Conservation (phyloP, 805 yeast genomes). For the Danielozyma ontarioensis region DNA sequence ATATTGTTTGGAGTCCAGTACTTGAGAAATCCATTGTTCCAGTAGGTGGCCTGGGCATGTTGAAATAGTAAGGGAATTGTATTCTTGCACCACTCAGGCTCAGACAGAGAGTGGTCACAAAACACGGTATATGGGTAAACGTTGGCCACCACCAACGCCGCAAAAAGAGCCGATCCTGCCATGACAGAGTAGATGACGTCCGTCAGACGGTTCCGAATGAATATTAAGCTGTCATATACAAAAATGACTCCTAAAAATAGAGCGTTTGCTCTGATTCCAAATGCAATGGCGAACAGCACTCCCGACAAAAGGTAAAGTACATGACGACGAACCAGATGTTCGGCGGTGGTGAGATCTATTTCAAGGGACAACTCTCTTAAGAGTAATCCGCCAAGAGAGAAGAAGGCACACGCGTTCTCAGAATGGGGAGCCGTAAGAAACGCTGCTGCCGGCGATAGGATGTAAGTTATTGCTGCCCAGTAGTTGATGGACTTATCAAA, state of each 20-base stretch:
- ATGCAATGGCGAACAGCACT: slow-evolving; percentile 47
- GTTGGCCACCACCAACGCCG: slow-evolving; percentile 43
- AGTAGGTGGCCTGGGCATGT: slow-evolving; percentile 73
- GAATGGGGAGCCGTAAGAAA: slow-evolving; percentile 72
- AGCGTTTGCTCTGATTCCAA: slow-evolving; percentile 71
- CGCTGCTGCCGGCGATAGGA: slow-evolving; percentile 75
- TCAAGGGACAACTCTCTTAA: slow-evolving; percentile 38
- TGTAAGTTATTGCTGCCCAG: slow-evolving; percentile 39
- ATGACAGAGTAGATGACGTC: slow-evolving; percentile 29
- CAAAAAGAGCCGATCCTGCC: slow-evolving; percentile 54
- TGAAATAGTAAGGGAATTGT: slow-evolving; percentile 55
- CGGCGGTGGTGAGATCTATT: slow-evolving; percentile 8
- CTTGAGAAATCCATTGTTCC: slow-evolving; percentile 76
- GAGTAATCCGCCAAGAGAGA: slow-evolving; percentile 53
- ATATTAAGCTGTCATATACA: slow-evolving; percentile 47
- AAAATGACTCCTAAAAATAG: slow-evolving; percentile 66
- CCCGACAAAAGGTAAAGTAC: slow-evolving; percentile 45
- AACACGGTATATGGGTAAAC: slow-evolving; percentile 49
- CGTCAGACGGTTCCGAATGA: slow-evolving; percentile 11
- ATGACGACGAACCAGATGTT: slow-evolving; percentile 15
- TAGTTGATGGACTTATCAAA: not conserved
- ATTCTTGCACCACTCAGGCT: slow-evolving; percentile 71
- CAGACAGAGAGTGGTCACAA: slow-evolving; percentile 33
- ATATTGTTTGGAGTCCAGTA: slow-evolving; percentile 82
- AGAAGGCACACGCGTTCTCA: slow-evolving; percentile 64